Base-by-base conservation (phyloP, 1,139 yeast genomes). In the Suhomyces anneliseae region DNA sequence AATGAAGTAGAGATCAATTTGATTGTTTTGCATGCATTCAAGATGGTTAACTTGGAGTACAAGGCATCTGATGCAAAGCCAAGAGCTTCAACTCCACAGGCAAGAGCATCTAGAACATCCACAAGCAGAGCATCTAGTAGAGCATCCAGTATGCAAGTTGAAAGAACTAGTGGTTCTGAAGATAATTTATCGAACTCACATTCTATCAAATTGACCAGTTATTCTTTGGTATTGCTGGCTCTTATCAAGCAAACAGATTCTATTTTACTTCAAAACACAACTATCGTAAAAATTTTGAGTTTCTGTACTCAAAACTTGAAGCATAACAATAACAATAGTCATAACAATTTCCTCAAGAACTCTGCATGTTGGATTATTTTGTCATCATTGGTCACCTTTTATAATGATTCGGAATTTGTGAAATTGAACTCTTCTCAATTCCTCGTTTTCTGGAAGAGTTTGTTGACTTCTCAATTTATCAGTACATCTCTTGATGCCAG, bases 381-480 rank as follows among this genome's bases (percentile, higher is more conserved):
- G 36, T 74, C 85, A 44, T 95, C 97, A 0, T 69, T 90, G 38
- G 86, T 92, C 65, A 83, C 90, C 37, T 53, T 63, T 50, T 44
- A 61, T 53, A 50, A 56, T 54, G 54, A 64, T 50, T 58, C 73
- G 46, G 80, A 75, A 50, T 86, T 84, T 55, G 80, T 87, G 36
- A 80, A 79, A 53, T 77, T 87, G 51, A 88, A 89, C 60, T 76
- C 90, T 4, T 80, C 93, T 0, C 96, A 89, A 59, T 76, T 89
- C 47, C 70, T 90, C 41, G 77, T 82, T 6, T 80, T 90, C 52
- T 90, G 97, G 96, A 88, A 88, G 58, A 81, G 84, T 49, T 75
- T 90, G n/a, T 69, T 90, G 45, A 86, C 90, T 53, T 71, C 79
- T 2, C 79, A 74, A 49, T 74, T 66, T 43, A 67, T 71, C 34